Evolutionary conservation across 2,329 filamentous ascomycete species (phyloP), one percentile per base, ranked within the genome.

Genomic region (Alternaria gaisen): DNA sequence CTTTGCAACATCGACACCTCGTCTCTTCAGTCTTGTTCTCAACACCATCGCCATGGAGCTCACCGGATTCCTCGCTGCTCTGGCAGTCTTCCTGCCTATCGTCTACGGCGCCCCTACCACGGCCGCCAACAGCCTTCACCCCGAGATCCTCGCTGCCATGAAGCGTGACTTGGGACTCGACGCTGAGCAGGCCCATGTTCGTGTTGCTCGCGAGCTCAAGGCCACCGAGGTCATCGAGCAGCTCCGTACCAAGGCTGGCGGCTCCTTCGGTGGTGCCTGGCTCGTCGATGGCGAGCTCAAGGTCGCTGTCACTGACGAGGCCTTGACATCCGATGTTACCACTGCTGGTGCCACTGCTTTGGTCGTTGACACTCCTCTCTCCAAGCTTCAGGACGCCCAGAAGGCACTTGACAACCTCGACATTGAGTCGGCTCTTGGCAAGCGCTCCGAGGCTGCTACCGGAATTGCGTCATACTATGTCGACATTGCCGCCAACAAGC

Each of bases 121-220:
- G 51, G 59, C 77, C 42, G 69, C 77, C 42, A 73, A 60, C 65
- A 73, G 38, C 63, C 77, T 81, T n/a, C 78, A 80, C 72, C 79
- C 79, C 53, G 66, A 78, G 70, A 77, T 80, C 64, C 71, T 81
- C 52, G 77, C 75, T 62, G 79, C 79, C 68, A 81, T 81, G 79
- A 80, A 81, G 77, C 79, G 79, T 64, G 79, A 81, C 71, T 66
- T 81, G 53, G 79, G 79, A 14, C 75, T 81, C 20, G 72, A 80
- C 54, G 72, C 78, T 51, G 72, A 74, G 64, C 73, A 79, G 67
- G 79, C 79, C 28, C 75, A 72, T 60, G 74, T 74, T 63, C 78
- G 77, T 70, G 79, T 81, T 55, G 73, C 76, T 61, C 74, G 77
- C 14, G 79, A 81, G 66, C 64, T 78, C 64, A 62, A 65, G 63